phyloP scores from a whole-genome alignment of 2,329 filamentous ascomycete genomes.

The Ambrosiella cleistominuta region DNA sequence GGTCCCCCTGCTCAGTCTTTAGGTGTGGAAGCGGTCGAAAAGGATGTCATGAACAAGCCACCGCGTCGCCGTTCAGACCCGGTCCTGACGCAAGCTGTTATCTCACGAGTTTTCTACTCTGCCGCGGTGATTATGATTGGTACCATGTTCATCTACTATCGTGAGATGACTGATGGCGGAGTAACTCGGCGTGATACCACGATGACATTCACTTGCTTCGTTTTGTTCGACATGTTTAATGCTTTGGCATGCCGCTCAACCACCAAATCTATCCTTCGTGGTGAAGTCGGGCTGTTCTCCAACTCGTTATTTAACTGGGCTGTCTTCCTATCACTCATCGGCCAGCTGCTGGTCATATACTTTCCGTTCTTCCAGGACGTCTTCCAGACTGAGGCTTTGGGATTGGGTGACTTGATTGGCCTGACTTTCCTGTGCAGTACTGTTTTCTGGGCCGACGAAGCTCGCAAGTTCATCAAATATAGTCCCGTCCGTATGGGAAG shows the following conservation, averaged over 20 bases:
- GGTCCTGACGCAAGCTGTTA: conserved; percentile 70
- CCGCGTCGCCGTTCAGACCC: conserved; percentile 71
- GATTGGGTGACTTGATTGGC: conserved; percentile 53
- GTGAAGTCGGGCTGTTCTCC: conserved; percentile 65
- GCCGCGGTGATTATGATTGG: conserved; percentile 82
- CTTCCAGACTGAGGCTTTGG: conserved; percentile 84
- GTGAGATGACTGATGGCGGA: conserved; percentile 73
- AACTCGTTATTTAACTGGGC: conserved; percentile 97
- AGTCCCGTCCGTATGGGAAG: conserved; percentile 37
- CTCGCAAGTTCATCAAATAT: conserved; percentile 59
- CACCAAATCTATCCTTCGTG: conserved; percentile 70
- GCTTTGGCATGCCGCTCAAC: conserved; percentile 85
- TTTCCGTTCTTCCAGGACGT: conserved; percentile 83
- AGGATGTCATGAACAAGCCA: conserved; percentile 80
- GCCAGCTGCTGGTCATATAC: conserved; percentile 84
- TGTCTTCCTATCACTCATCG: conserved; percentile 65
- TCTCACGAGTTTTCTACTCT: conserved; percentile 72
- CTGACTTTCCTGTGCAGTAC: conserved; percentile 63
- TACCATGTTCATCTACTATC: conserved; percentile 78
- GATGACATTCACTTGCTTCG: conserved; percentile 98
- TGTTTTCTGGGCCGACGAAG: conserved; percentile 92
- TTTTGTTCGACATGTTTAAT: conserved; percentile 99
- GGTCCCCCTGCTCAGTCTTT: conserved; percentile 93
- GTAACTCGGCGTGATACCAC: conserved; percentile 91
- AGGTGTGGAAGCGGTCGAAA: conserved; percentile 87